phyloP scores from a whole-genome alignment of 2,329 filamentous ascomycete genomes.

The Aspergillus sp. region DNA sequence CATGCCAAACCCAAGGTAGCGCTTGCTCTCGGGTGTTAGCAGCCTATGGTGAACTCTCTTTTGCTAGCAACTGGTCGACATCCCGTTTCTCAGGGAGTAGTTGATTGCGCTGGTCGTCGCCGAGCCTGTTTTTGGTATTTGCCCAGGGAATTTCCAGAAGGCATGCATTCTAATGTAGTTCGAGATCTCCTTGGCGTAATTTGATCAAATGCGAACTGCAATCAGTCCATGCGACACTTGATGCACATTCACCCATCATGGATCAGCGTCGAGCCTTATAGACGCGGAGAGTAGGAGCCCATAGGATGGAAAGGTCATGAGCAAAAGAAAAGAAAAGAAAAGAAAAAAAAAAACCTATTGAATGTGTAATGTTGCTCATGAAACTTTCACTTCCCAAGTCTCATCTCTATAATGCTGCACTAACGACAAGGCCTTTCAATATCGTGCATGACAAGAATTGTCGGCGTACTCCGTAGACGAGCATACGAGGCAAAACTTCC shows the following conservation, averaged over 20 bases:
- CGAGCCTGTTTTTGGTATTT: conserved; percentile 1
- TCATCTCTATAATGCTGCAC: conserved; percentile 1
- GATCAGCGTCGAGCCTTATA: background rate
- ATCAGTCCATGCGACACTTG: background rate
- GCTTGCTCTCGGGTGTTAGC: background rate
- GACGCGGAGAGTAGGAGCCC: background rate
- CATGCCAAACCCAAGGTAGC: conserved; percentile 10
- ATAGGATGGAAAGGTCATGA: too few species aligned
- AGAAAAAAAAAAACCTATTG: conserved; percentile 4
- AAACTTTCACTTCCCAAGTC: conserved; percentile 1
- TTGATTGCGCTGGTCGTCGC: conserved; percentile 9
- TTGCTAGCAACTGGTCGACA: background rate
- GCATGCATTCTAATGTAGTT: background rate
- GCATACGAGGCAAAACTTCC: background rate
- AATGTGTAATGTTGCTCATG: background rate
- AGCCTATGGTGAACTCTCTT: background rate
- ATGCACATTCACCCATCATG: background rate
- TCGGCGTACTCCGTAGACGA: background rate
- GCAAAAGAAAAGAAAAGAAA: too few species aligned
- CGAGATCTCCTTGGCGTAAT: too few species aligned
- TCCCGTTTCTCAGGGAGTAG: background rate
- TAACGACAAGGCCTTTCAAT: background rate
- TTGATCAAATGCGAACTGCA: background rate
- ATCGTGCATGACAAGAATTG: background rate
- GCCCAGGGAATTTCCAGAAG: conserved; percentile 12